A percentile compares a stretch with the other conserved stretches of the same genome.
These are phyloP conservation scores for Colletotrichum gloeosporioides DNA, from an alignment of 2,329 filamentous ascomycete genomes.

Conservation along the genomic window DNA sequence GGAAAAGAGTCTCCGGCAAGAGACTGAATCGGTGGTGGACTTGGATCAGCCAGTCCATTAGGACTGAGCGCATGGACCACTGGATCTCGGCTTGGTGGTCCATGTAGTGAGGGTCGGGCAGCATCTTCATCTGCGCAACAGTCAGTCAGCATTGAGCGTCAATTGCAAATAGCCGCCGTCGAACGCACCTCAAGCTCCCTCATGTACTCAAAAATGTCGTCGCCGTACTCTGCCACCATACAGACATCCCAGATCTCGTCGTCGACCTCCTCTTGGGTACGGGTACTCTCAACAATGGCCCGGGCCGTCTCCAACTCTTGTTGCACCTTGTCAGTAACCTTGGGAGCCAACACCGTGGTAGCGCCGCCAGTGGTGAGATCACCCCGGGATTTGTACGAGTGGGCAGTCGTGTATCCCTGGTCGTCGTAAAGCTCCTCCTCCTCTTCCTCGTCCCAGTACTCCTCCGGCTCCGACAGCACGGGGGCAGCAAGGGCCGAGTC, in stretches of 20 bases:
- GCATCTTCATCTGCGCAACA: slow-evolving; percentile 68
- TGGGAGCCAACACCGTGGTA: slow-evolving; percentile 72
- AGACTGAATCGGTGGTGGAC: slow-evolving; percentile 92
- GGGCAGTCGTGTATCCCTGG: slow-evolving; percentile 79
- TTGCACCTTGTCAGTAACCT: slow-evolving; percentile 69
- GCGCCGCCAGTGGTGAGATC: slow-evolving; percentile 58
- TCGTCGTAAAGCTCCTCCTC: slow-evolving; percentile 64
- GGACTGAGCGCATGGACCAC: slow-evolving; percentile 96
- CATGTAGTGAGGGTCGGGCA: slow-evolving; percentile 95
- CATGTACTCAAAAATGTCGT: slow-evolving; percentile 96
- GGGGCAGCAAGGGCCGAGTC: slow-evolving; percentile 15
- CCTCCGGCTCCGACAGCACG: slow-evolving; percentile 54
- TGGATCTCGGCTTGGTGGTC: slow-evolving; percentile 96
- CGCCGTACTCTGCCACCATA: slow-evolving; percentile 96
- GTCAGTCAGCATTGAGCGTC: slow-evolving; percentile 27
- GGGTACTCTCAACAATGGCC: slow-evolving; percentile 68
- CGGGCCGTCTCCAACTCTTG: slow-evolving; percentile 74
- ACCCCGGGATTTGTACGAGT: slow-evolving; percentile 77
- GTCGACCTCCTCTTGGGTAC: slow-evolving; percentile 76
- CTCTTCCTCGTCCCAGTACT: slow-evolving; percentile 82
- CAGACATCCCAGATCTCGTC: slow-evolving; percentile 93
- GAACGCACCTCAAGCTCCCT: slow-evolving; percentile 78
- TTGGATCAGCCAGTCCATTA: slow-evolving; percentile 98
- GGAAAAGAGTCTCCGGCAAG: slow-evolving; percentile 92
- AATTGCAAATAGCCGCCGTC: not conserved